phyloP scores from a whole-genome alignment of 2,329 filamentous ascomycete genomes.

The Colletotrichum godetiae region DNA sequence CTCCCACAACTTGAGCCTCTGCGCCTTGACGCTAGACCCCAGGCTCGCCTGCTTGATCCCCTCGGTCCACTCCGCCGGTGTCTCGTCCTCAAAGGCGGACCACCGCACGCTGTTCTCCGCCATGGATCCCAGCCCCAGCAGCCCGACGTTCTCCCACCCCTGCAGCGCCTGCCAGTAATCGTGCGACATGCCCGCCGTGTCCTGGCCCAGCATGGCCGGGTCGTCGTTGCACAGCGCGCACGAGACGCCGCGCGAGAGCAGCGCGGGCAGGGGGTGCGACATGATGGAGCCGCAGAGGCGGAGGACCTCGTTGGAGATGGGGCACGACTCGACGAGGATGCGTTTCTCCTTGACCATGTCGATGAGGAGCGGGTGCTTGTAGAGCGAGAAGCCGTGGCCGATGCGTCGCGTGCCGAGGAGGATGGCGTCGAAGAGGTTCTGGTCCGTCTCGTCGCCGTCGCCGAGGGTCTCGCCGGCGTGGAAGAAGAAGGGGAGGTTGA shows the following conservation, averaged over 20 bases:
- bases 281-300: constrained; percentile 77
- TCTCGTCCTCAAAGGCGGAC: constrained; percentile 83
- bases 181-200: constrained; percentile 80
- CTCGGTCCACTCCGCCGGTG: constrained; percentile 72
- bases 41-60: constrained; percentile 77
- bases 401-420: constrained; percentile 83
- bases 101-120: constrained; percentile 88
- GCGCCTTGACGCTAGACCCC: constrained; percentile 74
- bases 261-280: constrained; percentile 78
- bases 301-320: constrained; percentile 83
- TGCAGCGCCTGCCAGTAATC: constrained; percentile 90
- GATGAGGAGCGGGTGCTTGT: constrained; percentile 84
- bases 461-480: constrained; percentile 86
- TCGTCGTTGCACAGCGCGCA: constrained; percentile 86
- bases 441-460: constrained; percentile 39
- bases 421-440: constrained; percentile 82
- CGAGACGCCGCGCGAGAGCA: constrained; percentile 80
- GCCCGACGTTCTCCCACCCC: constrained; percentile 84
- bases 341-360: constrained; percentile 85
- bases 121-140: constrained; percentile 81
- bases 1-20: constrained; percentile 78
- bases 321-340: constrained; percentile 84
- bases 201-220: constrained; percentile 82
- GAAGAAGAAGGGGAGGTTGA: constrained; percentile 89
- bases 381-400: constrained; percentile 83